phyloP scores from a whole-genome alignment of 129 eudicot species.

The Centrapalus pauciflorus region DNA sequence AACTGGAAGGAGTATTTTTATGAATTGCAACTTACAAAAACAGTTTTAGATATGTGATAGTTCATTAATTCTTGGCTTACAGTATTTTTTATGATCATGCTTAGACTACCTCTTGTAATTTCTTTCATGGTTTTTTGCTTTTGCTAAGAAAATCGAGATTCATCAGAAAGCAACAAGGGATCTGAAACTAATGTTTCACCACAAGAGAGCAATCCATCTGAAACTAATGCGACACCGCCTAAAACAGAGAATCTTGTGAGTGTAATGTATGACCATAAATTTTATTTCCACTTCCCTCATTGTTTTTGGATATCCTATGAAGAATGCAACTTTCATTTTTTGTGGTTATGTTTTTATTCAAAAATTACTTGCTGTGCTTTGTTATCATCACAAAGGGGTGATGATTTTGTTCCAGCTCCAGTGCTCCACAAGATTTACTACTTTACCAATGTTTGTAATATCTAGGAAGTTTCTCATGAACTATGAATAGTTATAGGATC shows the following conservation, averaged over 20 bases:
- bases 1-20: background rate
- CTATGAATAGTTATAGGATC: background rate
- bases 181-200: conserved; percentile 33
- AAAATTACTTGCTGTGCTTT: background rate
- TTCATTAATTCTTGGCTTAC: background rate
- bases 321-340: background rate
- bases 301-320: background rate
- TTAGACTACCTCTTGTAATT: background rate
- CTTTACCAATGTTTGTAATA: background rate
- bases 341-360: background rate
- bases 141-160: conserved; percentile 40
- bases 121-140: conserved; percentile 7
- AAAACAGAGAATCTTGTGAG: conserved; percentile 51
- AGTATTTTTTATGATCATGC: background rate
- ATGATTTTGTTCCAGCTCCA: background rate
- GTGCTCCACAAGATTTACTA: background rate
- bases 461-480: background rate
- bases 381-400: background rate
- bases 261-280: conserved; percentile 5
- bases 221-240: conserved; percentile 31
- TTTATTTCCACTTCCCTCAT: background rate
- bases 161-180: conserved; percentile 16
- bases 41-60: background rate
- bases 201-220: conserved; percentile 25
- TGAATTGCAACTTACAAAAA: background rate